These are phyloP conservation scores for Diaporthe citriasiana DNA, from an alignment of 2,329 filamentous ascomycete species.

Conservation along the genomic window DNA sequence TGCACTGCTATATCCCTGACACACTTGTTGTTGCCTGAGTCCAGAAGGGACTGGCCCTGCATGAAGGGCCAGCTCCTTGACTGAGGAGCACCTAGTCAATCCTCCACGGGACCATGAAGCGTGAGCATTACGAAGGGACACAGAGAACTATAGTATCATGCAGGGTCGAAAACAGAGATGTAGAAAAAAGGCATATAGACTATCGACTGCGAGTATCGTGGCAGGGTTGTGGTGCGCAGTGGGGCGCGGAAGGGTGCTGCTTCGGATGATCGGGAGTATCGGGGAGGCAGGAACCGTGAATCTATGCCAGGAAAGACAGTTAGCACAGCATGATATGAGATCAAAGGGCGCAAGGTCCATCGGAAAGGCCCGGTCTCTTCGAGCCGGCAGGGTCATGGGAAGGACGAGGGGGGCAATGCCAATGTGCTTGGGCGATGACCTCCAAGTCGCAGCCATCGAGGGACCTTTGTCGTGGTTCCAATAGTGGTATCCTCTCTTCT, in stretches of 20 bases:
- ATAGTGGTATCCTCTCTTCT: neutral
- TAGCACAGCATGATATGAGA: neutral
- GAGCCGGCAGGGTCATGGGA: neutral
- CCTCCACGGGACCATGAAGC: neutral
- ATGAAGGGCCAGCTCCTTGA: neutral
- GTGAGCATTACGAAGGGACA: neutral
- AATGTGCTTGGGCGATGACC: neutral
- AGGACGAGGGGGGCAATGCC: neutral
- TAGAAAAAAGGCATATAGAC: slow-evolving; percentile 7
- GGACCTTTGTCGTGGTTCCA: neutral
- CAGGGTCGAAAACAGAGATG: neutral
- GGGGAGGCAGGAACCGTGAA: too few relatives aligned
- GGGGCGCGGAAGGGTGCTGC: neutral
- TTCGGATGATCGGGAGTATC: neutral
- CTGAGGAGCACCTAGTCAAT: neutral
- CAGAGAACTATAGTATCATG: neutral
- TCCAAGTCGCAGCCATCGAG: neutral
- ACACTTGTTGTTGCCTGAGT: neutral
- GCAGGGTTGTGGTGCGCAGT: neutral
- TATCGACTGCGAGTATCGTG: neutral
- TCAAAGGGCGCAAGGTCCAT: too few relatives aligned
- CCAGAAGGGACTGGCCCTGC: slow-evolving; percentile 1
- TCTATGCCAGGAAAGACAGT: neutral
- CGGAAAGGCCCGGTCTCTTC: neutral
- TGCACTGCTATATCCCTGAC: neutral